Evolutionary conservation across 116 monocot species (phyloP).

Genomic region (Trichopus zeylanicus): DNA sequence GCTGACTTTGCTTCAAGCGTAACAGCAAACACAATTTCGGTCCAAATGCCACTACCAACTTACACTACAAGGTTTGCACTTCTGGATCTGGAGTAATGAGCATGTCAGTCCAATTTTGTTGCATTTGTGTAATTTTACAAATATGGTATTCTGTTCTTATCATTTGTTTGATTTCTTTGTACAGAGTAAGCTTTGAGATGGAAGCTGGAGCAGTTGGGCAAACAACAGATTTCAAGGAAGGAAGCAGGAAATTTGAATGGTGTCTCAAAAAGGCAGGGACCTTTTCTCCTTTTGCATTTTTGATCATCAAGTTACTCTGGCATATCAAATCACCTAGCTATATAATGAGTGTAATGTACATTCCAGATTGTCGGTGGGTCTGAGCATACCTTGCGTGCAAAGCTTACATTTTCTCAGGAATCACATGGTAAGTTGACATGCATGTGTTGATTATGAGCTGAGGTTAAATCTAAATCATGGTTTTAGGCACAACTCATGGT

Average conservation of each 20-base stretch:
- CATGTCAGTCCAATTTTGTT: too few relatives aligned
- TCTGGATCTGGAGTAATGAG: not conserved
- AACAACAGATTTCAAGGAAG: slow-evolving; percentile 93
- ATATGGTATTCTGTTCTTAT: too few relatives aligned
- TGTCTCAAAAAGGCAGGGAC: slow-evolving; percentile 71
- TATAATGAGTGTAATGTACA: not conserved
- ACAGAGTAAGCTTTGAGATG: slow-evolving; percentile 85
- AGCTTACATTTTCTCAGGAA: slow-evolving; percentile 91
- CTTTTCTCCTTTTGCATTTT: not conserved
- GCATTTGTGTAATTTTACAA: too few relatives aligned
- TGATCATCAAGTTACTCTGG: not conserved
- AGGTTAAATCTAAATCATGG: not conserved
- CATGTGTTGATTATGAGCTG: not conserved
- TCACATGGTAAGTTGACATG: slow-evolving; percentile 68
- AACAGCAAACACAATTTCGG: slow-evolving; percentile 69
- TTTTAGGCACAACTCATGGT: too few relatives aligned
- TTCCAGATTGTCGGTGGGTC: slow-evolving; percentile 93
- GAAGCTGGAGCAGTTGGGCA: slow-evolving; percentile 84
- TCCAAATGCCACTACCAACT: slow-evolving; percentile 89
- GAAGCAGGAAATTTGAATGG: slow-evolving; percentile 81
- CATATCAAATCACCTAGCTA: not conserved
- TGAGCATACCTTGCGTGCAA: slow-evolving; percentile 92
- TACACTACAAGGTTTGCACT: slow-evolving; percentile 71
- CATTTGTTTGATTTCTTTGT: not conserved
- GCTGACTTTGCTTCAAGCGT: slow-evolving; percentile 76